Evolutionary conservation across 176 grass and related monocot species (phyloP).

Genomic region (sorghum (Sorghum bicolor)): DNA sequence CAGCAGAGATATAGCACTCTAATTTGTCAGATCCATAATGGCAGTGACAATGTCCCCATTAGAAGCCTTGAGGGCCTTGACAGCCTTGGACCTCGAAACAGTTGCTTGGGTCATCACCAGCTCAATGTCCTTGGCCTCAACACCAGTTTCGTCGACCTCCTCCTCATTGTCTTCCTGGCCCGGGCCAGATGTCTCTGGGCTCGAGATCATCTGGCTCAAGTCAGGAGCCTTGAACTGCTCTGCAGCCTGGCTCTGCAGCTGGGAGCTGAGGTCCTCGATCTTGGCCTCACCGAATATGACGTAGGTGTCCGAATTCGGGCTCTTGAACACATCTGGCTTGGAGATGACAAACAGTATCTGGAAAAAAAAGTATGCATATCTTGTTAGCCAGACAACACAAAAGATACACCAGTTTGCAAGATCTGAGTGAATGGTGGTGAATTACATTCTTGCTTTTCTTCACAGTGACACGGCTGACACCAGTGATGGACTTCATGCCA

Average conservation of each 20-base stretch:
- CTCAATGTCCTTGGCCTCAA: conserved; percentile 63
- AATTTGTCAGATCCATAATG: conserved; percentile 69
- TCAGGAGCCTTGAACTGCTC: conserved; percentile 66
- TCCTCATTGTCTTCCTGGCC: conserved; percentile 54
- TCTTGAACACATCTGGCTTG: conserved; percentile 74
- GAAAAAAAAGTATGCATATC: background rate
- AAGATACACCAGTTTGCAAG: background rate
- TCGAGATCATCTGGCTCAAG: conserved; percentile 37
- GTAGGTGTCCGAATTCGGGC: conserved; percentile 66
- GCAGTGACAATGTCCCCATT: conserved; percentile 60
- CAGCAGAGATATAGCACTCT: background rate
- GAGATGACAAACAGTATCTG: conserved; percentile 75
- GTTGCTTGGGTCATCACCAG: conserved; percentile 67
- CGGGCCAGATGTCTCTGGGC: conserved; percentile 35
- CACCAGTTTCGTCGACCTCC: conserved; percentile 51
- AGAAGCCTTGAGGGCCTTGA: conserved; percentile 55
- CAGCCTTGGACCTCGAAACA: conserved; percentile 48
- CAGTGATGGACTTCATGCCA: conserved; percentile 67
- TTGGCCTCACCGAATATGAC: conserved; percentile 69
- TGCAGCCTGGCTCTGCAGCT: conserved; percentile 64
- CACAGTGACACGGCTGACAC: conserved; percentile 57
- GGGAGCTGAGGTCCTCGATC: conserved; percentile 69
- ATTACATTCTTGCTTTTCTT: conserved; percentile 85
- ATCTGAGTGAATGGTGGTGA: background rate
- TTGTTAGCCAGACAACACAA: background rate